phyloP scores from a whole-genome alignment of 2,329 filamentous ascomycete species.

The Coniochaeta sp. region DNA sequence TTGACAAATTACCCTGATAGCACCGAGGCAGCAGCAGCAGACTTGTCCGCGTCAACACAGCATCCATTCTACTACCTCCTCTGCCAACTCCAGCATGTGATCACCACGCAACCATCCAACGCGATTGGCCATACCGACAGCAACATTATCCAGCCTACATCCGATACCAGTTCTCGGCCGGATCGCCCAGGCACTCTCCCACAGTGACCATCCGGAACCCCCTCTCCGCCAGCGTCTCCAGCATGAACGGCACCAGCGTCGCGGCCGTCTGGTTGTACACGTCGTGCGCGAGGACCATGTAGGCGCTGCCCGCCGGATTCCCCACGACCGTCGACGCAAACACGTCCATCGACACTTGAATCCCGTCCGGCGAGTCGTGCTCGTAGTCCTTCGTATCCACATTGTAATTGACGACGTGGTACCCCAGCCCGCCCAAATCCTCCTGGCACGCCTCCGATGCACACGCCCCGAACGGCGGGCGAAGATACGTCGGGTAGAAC shows the following conservation, averaged over 20 bases:
- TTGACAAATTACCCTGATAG: too few relatives aligned
- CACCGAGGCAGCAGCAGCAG: not conserved
- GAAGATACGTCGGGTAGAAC: conserved; percentile 27
- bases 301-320: conserved; percentile 21
- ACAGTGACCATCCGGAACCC: conserved; percentile 44
- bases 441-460: conserved; percentile 8
- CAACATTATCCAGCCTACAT: not conserved
- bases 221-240: conserved; percentile 27
- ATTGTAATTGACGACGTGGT: conserved; percentile 40
- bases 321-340: conserved; percentile 28
- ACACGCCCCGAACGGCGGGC: conserved; percentile 23
- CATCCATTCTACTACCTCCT: not conserved
- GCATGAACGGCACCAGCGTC: conserved; percentile 30
- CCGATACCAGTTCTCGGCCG: conserved; percentile 45
- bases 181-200: conserved; percentile 49
- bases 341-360: conserved; percentile 33
- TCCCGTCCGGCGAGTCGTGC: conserved; percentile 27
- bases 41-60: not conserved
- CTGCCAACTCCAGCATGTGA: not conserved
- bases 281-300: conserved; percentile 37
- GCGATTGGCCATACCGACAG: not conserved
- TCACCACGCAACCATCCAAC: not conserved
- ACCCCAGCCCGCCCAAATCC: conserved; percentile 22
- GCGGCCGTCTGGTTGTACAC: conserved; percentile 26
- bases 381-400: conserved; percentile 43